phyloP scores from a whole-genome alignment of 1,284 basidiomycete genomes.

The Ustilago tritici region DNA sequence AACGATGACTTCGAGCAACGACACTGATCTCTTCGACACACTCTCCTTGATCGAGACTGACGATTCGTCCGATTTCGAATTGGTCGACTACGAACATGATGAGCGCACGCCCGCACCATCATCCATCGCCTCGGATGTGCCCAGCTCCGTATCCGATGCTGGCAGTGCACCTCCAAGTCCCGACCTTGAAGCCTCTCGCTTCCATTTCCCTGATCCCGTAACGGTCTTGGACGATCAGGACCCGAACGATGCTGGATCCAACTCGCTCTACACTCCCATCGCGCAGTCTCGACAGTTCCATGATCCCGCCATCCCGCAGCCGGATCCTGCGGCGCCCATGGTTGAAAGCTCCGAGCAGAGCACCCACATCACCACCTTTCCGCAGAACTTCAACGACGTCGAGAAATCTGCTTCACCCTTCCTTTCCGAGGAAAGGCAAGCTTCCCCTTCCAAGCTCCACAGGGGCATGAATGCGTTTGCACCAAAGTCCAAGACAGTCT shows the following conservation, averaged over 20 bases:
- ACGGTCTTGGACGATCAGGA: constrained; percentile 20
- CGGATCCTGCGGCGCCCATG: not conserved
- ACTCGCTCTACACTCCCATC: constrained; percentile 26
- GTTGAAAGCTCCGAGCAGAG: not conserved
- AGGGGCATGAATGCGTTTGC: not conserved
- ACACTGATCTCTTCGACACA: constrained; percentile 33
- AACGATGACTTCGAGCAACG: constrained; percentile 34
- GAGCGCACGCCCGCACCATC: constrained; percentile 18
- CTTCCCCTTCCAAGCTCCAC: constrained; percentile 5
- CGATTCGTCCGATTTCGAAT: constrained; percentile 33
- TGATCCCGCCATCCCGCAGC: not conserved
- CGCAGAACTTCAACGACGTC: constrained; percentile 11
- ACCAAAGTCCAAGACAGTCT: constrained; percentile 21
- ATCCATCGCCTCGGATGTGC: constrained; percentile 22
- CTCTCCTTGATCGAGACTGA: constrained; percentile 31
- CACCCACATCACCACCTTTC: not conserved
- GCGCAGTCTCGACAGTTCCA: constrained; percentile 12
- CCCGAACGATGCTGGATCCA: constrained; percentile 16
- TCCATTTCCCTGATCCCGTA: constrained; percentile 44
- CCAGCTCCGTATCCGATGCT: constrained; percentile 20
- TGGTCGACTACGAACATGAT: constrained; percentile 34
- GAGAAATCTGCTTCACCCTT: constrained; percentile 14
- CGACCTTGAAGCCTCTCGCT: constrained; percentile 23
- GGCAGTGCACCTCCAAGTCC: constrained; percentile 24
- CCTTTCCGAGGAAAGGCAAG: not conserved